Base-by-base conservation (phyloP, 148 eudicot genomes). In the Salicornia ramosissima region DNA sequence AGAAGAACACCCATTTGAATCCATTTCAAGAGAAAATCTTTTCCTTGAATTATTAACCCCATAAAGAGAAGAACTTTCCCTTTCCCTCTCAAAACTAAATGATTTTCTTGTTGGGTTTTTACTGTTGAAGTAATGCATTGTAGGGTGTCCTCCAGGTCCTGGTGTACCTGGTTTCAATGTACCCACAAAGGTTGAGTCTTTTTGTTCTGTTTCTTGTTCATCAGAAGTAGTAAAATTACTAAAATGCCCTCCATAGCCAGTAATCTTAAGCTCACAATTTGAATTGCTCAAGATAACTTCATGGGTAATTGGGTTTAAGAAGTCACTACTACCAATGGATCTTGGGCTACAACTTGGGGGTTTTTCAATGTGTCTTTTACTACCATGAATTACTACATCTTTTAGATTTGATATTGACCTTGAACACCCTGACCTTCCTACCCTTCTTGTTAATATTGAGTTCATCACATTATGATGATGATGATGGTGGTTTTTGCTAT, bases 341-440 rank as follows among this genome's bases (percentile, higher is more conserved):
- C 98, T 87, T 19, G 98, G 98, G 47, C 97, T 94, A 64, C 92
- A 87, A 69, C 83, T 88, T 1, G 89, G 87, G 2, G 96, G 92
- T 60, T 71, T 90, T 11, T 88, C 96, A 43, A 82, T 70, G 65
- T 90, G 98, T 61, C 98, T 83, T 79, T 86, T 94, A 77, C 98
- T 94, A 10, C 98, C 97, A 79, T 93, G 95, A 50, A 94, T 90
- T 0, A 94, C 98, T 0, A 94, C 98, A 77, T 94, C 97, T 57
- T 82, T 94, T 22, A 94, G 88, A 72, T 90, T 94, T 49, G 98
- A 92, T 9, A 94, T 90, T 42, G 98, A 94, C 81, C 98, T 80
- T 66, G 98, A 94, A 79, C 98, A 94, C 0, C 98, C 97, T 34
- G 97, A 90, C 80, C 97, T 84, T 10, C 83, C 86, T 42, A 78